A percentile compares a stretch with the other conserved stretches of the same genome.
Evolutionary conservation across 2,329 filamentous ascomycete species (phyloP).

Genomic region (Lachnellula subtilissima): DNA sequence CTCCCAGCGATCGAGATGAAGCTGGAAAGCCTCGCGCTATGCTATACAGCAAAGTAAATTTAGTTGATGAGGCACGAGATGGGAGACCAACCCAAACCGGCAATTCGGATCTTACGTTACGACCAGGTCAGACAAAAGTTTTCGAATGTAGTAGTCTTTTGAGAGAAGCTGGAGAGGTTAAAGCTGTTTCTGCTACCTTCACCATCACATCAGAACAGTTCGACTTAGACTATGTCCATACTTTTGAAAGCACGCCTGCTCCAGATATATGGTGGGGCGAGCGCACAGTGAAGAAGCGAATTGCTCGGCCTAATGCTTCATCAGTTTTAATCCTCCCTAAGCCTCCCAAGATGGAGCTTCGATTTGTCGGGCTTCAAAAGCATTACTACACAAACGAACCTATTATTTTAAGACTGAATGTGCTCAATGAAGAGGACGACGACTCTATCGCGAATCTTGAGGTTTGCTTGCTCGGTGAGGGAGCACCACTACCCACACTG

Average conservation of each 20-base stretch:
- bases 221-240: conserved; percentile 61
- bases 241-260: conserved; percentile 40
- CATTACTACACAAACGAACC: conserved; percentile 84
- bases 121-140: conserved; percentile 62
- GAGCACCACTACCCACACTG: conserved; percentile 44
- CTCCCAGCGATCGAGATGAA: not conserved
- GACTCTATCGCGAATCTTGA: conserved; percentile 69
- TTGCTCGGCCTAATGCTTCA: conserved; percentile 46
- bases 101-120: conserved; percentile 58
- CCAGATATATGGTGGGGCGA: conserved; percentile 48
- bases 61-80: conserved; percentile 24
- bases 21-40: not conserved
- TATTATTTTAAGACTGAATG: conserved; percentile 61
- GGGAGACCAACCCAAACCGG: conserved; percentile 45
- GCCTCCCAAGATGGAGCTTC: conserved; percentile 84
- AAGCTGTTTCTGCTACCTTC: conserved; percentile 59
- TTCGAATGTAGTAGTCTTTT: conserved; percentile 69
- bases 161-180: conserved; percentile 75
- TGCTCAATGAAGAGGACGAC: conserved; percentile 80
- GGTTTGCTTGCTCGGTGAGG: conserved; percentile 58
- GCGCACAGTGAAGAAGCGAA: conserved; percentile 39
- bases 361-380: conserved; percentile 53
- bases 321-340: conserved; percentile 74
- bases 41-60: conserved; percentile 16
- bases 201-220: conserved; percentile 61